These are phyloP conservation scores for Lachancea quebecensis DNA, from an alignment of 805 yeast genomes.

Conservation along the genomic window DNA sequence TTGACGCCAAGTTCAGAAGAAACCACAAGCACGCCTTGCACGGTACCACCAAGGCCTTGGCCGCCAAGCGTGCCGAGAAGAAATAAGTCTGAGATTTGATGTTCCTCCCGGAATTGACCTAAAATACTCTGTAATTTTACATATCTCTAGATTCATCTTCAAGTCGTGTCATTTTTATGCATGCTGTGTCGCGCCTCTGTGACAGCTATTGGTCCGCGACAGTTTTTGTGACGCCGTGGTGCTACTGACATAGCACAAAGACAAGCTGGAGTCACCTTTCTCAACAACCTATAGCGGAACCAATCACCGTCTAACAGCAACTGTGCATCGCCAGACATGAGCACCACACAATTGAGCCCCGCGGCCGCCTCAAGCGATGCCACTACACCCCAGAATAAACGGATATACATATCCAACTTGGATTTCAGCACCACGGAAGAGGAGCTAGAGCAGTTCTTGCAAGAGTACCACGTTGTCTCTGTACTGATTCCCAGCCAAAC, in stretches of 20 bases:
- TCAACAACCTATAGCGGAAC: too few relatives aligned
- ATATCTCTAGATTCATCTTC: background rate
- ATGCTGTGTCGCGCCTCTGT: too few relatives aligned
- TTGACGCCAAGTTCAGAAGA: constrained; percentile 98
- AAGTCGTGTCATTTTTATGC: background rate
- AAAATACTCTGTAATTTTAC: background rate
- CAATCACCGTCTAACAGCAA: too few relatives aligned
- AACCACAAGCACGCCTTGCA: constrained; percentile 99
- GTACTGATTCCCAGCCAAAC: constrained; percentile 52
- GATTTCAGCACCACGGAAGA: constrained; percentile 46
- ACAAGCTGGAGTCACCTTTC: too few relatives aligned
- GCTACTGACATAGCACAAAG: too few relatives aligned
- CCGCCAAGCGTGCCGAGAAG: constrained; percentile 63
- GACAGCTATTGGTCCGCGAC: too few relatives aligned
- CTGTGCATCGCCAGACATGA: background rate
- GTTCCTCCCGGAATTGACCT: background rate
- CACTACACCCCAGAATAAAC: constrained; percentile 10
- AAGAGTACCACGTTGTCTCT: constrained; percentile 36
- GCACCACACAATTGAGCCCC: too few relatives aligned
- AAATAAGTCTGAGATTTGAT: constrained; percentile 9
- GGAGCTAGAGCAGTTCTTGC: constrained; percentile 41
- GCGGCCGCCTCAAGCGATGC: too few relatives aligned
- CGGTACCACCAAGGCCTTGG: constrained; percentile 93
- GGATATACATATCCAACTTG: constrained; percentile 51
- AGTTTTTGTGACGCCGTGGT: too few relatives aligned